Conservation (phyloP, 2,329 filamentous ascomycete species). For the Pseudogymnoascus sp. region DNA sequence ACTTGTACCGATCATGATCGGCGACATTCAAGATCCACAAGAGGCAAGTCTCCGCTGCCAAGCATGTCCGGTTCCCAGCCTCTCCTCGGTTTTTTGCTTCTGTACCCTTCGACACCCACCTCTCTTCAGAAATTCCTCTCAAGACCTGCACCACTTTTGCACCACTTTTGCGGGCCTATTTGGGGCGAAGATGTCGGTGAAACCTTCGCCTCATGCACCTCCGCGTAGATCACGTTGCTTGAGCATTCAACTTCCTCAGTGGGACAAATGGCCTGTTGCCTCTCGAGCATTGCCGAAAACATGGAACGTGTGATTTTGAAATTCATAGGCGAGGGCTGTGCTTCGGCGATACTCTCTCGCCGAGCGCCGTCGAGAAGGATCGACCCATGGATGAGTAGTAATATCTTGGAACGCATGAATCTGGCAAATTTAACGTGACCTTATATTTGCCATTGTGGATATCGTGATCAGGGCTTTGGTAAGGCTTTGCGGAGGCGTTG, state of each 20-base stretch:
- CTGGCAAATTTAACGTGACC: neutral
- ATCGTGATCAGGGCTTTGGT: neutral
- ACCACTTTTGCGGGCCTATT: neutral
- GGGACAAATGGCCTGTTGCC: neutral
- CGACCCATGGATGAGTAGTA: neutral
- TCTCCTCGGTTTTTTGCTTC: neutral
- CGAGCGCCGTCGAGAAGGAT: neutral
- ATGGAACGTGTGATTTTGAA: neutral
- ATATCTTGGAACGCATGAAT: neutral
- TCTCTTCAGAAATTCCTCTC: neutral
- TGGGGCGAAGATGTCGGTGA: constrained; percentile 3
- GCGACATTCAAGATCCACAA: neutral
- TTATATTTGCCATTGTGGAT: neutral
- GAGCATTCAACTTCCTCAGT: neutral
- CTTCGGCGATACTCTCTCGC: neutral
- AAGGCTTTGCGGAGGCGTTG: neutral
- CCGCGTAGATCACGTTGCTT: neutral
- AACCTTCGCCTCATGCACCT: neutral
- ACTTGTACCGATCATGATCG: neutral
- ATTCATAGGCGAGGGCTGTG: constrained; percentile 4
- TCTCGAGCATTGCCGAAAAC: neutral
- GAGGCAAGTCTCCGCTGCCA: neutral
- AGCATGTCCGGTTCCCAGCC: neutral
- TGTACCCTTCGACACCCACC: neutral
- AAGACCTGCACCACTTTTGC: neutral